Conservation (phyloP, 169 alveolate genomes). For the Eimeria sp. region DNA sequence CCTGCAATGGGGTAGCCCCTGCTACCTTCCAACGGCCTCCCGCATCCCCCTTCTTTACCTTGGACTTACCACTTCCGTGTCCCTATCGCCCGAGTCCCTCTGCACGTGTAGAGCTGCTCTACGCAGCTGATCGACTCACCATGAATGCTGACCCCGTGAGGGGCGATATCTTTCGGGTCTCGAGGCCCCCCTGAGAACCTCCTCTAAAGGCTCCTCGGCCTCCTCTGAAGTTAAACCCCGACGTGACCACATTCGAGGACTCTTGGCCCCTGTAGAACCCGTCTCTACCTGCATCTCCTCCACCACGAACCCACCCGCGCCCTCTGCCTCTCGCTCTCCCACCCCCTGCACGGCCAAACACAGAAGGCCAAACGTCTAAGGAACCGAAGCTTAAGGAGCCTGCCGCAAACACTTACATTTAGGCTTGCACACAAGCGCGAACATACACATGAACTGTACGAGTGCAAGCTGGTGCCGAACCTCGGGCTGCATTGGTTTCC, state of each 20-base stretch:
- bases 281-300: slow-evolving; percentile 39
- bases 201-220: slow-evolving; percentile 55
- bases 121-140: background rate
- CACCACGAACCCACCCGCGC: slow-evolving; percentile 67
- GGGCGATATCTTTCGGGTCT: slow-evolving; percentile 63
- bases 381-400: background rate
- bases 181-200: slow-evolving; percentile 16
- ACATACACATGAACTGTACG: background rate
- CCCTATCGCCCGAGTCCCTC: background rate
- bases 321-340: slow-evolving; percentile 66
- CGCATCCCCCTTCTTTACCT: background rate
- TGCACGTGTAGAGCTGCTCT: background rate
- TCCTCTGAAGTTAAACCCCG: slow-evolving; percentile 57
- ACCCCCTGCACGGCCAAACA: slow-evolving; percentile 24
- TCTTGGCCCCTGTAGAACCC: slow-evolving; percentile 55
- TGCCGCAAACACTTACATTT: background rate
- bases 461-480: background rate
- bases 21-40: background rate
- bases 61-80: background rate
- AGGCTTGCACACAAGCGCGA: background rate
- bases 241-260: slow-evolving; percentile 29
- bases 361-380: background rate
- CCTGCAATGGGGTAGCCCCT: background rate
- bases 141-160: slow-evolving; percentile 66
- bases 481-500: slow-evolving; percentile 47